Evolutionary conservation across 129 eudicot species (phyloP).

Genomic region (Escallonia rubra): DNA sequence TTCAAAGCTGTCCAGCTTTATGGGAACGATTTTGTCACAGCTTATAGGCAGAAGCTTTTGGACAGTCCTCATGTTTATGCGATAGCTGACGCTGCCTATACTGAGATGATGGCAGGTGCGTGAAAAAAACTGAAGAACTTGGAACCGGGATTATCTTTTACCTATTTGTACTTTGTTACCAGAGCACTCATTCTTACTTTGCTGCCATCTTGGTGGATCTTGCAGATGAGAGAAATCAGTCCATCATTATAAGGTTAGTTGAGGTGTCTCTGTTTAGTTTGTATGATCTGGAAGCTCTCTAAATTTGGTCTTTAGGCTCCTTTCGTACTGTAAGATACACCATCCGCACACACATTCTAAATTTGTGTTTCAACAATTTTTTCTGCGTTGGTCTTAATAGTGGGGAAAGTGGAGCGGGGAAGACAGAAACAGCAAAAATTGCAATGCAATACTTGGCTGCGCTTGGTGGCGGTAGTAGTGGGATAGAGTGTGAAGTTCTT

Average conservation of each 20-base stretch:
- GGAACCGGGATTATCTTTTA: neutral
- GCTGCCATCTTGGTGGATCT: slow-evolving; percentile 16
- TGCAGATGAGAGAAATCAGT: slow-evolving; percentile 81
- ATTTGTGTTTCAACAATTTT: neutral
- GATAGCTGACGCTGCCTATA: slow-evolving; percentile 64
- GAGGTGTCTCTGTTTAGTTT: neutral
- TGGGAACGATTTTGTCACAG: slow-evolving; percentile 54
- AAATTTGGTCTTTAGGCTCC: neutral
- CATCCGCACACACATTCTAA: neutral
- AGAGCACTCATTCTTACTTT: slow-evolving; percentile 3
- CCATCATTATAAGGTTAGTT: slow-evolving; percentile 84
- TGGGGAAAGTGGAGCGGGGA: slow-evolving; percentile 98
- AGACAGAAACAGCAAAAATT: slow-evolving; percentile 86
- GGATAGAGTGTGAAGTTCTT: slow-evolving; percentile 54
- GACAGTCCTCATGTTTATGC: slow-evolving; percentile 86
- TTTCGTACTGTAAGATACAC: neutral
- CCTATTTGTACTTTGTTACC: neutral
- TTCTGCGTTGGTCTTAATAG: slow-evolving; percentile 28
- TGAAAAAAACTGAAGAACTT: slow-evolving; percentile 3
- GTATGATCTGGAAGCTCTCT: neutral
- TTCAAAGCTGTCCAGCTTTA: slow-evolving; percentile 58
- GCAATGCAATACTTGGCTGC: slow-evolving; percentile 80
- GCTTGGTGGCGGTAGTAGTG: slow-evolving; percentile 57
- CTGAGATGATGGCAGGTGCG: slow-evolving; percentile 73
- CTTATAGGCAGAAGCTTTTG: slow-evolving; percentile 74